A percentile compares a stretch with the other conserved stretches of the same genome.
phyloP scores from a whole-genome alignment of 768 basidiomycete species.

The Suillus lakei region DNA sequence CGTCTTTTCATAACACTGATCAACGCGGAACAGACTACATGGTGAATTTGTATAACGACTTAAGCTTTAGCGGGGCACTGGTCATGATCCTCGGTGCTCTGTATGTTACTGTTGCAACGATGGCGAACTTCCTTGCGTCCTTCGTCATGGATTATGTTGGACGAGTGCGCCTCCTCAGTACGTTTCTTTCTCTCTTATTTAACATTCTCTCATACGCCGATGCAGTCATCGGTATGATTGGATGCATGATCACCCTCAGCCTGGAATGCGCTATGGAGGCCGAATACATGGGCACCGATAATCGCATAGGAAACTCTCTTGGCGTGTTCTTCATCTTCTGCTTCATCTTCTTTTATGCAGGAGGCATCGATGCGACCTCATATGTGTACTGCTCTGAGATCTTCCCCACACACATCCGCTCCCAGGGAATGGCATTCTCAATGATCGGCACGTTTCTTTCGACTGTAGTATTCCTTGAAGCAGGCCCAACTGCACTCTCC shows the following conservation, averaged over 20 bases:
- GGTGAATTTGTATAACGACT: background rate
- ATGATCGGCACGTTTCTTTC: conserved; percentile 11
- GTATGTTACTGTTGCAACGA: background rate
- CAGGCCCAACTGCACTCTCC: conserved; percentile 2
- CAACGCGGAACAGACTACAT: conserved; percentile 3
- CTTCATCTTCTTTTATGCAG: conserved; percentile 13
- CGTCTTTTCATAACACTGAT: background rate
- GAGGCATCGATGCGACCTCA: conserved; percentile 9
- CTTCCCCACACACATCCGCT: conserved; percentile 2
- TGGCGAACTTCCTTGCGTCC: conserved; percentile 1
- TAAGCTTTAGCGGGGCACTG: conserved; percentile 1
- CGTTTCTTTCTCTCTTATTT: background rate
- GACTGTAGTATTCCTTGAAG: conserved; percentile 10
- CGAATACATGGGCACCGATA: background rate
- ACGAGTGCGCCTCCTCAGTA: conserved; percentile 6
- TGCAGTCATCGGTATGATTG: conserved; percentile 5
- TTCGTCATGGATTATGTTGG: conserved; percentile 1
- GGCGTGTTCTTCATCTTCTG: conserved; percentile 11
- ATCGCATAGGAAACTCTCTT: background rate
- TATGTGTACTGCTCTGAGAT: conserved; percentile 12
- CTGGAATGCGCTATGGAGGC: conserved; percentile 3
- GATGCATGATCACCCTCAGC: background rate
- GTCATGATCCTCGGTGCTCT: conserved; percentile 6
- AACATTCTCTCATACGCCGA: background rate
- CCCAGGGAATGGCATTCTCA: conserved; percentile 10